phyloP scores from a whole-genome alignment of 164 flowering plant species.

The Euptelea pleiosperma region DNA sequence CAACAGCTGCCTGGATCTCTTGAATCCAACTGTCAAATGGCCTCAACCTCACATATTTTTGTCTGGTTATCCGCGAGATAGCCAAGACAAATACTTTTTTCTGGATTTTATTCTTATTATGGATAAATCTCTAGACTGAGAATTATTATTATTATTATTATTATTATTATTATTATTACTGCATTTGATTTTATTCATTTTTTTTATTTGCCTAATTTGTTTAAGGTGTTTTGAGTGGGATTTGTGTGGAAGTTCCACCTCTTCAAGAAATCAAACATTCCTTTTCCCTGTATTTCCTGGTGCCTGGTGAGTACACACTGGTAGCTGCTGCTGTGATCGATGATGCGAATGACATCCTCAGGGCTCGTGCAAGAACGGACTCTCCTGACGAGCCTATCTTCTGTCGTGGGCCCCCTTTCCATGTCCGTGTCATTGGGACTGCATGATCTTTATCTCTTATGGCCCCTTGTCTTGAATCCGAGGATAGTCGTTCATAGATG shows the following conservation, averaged over 20 bases:
- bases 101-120: no score
- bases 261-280: constrained; percentile 74
- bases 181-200: background rate
- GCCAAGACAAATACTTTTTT: no score
- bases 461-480: no score
- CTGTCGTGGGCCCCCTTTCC: constrained; percentile 92
- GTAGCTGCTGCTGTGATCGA: constrained; percentile 85
- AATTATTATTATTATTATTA: no score
- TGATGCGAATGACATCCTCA: constrained; percentile 78
- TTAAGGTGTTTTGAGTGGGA: constrained; percentile 71
- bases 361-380: constrained; percentile 79
- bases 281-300: constrained; percentile 80
- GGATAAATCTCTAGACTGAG: no score
- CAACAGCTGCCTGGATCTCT: no score
- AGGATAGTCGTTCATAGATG: no score
- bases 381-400: constrained; percentile 82
- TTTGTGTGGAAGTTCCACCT: constrained; percentile 77
- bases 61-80: no score
- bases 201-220: background rate
- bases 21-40: no score
- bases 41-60: no score
- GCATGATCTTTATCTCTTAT: no score
- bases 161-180: background rate
- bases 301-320: constrained; percentile 97
- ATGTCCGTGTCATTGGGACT: constrained; percentile 67